Percentiles rank a stretch among this genome's conserved stretches.
These are phyloP conservation scores for Angomonas ambiguus DNA, from an alignment of 208 protist genomes.

Conservation along the genomic window DNA sequence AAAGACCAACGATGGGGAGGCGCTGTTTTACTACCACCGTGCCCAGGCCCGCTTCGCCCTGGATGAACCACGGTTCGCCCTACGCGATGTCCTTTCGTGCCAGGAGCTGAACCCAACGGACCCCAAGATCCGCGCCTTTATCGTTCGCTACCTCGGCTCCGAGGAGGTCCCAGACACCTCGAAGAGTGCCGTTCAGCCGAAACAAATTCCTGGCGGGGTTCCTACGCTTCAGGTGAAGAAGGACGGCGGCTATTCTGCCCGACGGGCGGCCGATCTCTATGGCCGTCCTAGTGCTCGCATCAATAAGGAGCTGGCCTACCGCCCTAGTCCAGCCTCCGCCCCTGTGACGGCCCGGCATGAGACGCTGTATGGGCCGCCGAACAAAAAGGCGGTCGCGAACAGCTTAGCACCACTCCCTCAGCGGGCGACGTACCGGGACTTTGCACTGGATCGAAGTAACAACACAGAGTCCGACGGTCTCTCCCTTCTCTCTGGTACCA, in stretches of 20 bases:
- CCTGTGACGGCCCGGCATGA: neutral
- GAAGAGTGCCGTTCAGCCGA: neutral
- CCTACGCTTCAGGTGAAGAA: neutral
- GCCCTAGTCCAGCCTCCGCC: neutral
- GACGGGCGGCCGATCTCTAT: conserved; percentile 22
- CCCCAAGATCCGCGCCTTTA: conserved; percentile 62
- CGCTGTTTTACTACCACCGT: conserved; percentile 83
- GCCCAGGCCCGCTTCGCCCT: conserved; percentile 76
- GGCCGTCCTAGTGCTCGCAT: conserved; percentile 27
- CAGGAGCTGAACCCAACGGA: conserved; percentile 60
- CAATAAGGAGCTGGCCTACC: neutral
- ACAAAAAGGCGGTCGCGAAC: neutral
- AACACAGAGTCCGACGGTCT: neutral
- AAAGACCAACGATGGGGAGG: conserved; percentile 50
- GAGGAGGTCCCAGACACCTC: conserved; percentile 21
- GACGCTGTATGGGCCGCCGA: neutral
- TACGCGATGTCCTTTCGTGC: conserved; percentile 85
- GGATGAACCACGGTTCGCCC: conserved; percentile 64
- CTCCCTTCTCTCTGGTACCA: neutral
- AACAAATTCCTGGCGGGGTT: neutral
- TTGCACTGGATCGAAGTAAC: neutral
- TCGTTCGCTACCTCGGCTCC: conserved; percentile 66
- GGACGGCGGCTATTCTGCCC: conserved; percentile 1
- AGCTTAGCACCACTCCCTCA: neutral
- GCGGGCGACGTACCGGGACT: conserved; percentile 6